Percentiles rank a stretch among this genome's conserved stretches.
Conservation (phyloP, 225 moss, liverwort and hornwort genomes). For the Antitrichia curtipendula region DNA sequence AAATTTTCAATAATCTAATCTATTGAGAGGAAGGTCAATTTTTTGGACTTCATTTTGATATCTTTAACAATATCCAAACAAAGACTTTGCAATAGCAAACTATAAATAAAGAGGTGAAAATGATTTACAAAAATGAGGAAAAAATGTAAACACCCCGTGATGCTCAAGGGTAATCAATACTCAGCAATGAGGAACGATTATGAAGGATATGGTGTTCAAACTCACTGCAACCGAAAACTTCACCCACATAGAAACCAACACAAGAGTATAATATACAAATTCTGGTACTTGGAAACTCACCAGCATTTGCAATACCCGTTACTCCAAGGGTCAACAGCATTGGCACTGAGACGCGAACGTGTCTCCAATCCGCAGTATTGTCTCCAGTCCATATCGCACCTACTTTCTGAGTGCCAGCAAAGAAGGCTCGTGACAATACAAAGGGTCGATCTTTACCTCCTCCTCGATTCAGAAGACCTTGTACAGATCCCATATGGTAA, state of each 20-base stretch:
- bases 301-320: conserved; percentile 69
- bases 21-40: background rate
- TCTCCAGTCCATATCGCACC: conserved; percentile 97
- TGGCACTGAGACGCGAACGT: conserved; percentile 76
- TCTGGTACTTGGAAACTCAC: conserved; percentile 17
- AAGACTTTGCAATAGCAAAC: background rate
- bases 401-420: conserved; percentile 87
- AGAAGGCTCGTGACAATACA: conserved; percentile 85
- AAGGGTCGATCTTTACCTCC: conserved; percentile 86
- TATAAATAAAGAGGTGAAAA: background rate
- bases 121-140: background rate
- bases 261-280: background rate
- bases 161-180: background rate
- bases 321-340: conserved; percentile 81
- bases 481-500: conserved; percentile 77
- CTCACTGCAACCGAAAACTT: background rate
- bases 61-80: background rate
- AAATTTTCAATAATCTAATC: background rate
- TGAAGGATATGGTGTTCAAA: background rate
- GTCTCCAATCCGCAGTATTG: conserved; percentile 74
- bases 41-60: background rate
- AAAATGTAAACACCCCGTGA: background rate
- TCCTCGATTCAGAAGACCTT: conserved; percentile 66
- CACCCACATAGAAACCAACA: background rate
- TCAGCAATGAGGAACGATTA: background rate